phyloP scores from a whole-genome alignment of 495 filamentous ascomycete genomes.

The Evernia prunastri region DNA sequence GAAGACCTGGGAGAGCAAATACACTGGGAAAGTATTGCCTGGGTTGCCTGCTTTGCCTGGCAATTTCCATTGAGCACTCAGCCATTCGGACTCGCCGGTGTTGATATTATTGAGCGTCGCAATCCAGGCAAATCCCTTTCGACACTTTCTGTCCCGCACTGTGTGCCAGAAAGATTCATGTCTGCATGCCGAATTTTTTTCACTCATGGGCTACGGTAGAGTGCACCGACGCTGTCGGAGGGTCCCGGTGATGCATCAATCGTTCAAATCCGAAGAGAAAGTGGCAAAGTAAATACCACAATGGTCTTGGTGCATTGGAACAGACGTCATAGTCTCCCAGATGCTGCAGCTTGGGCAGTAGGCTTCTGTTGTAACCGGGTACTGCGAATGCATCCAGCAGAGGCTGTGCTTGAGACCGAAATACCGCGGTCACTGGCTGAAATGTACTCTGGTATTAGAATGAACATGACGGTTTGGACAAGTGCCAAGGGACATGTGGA shows the following conservation, averaged over 20 bases:
- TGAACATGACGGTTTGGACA: neutral
- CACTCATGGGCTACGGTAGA: neutral
- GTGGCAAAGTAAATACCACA: neutral
- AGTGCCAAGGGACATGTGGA: neutral
- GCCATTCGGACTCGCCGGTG: neutral
- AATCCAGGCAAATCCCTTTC: neutral
- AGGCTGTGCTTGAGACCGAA: neutral
- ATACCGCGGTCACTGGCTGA: neutral
- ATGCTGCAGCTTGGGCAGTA: neutral
- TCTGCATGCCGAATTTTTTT: neutral
- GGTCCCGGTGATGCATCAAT: neutral
- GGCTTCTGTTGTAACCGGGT: neutral
- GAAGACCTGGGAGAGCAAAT: too few species aligned
- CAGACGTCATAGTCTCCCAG: neutral
- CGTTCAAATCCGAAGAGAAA: neutral
- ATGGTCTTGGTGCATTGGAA: neutral
- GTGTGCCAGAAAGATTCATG: neutral
- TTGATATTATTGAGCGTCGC: neutral
- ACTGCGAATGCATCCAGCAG: neutral
- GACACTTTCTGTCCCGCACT: neutral
- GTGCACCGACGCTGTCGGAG: neutral
- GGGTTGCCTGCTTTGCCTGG: too few species aligned
- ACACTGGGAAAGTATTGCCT: conserved; percentile 3
- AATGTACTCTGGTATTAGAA: neutral
- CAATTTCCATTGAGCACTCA: too few species aligned